Conservation (phyloP, 2,329 filamentous ascomycete species). For the Botrytis tulipae region DNA sequence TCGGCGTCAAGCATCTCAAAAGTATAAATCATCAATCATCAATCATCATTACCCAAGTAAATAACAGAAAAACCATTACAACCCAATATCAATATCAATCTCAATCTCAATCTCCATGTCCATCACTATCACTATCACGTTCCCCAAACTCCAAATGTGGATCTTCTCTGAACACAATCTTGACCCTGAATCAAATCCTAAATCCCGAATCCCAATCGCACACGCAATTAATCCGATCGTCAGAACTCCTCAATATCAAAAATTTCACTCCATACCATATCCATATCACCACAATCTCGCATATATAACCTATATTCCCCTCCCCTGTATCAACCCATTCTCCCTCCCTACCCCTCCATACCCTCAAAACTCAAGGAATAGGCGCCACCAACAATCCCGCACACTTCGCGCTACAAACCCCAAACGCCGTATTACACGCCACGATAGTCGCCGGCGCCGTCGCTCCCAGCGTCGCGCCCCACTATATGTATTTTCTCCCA, state of each 20-base stretch:
- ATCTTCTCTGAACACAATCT: neutral
- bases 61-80: neutral
- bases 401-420: conserved; percentile 8
- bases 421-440: conserved; percentile 13
- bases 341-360: too few relatives aligned
- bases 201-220: neutral
- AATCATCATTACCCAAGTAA: neutral
- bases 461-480: conserved; percentile 7
- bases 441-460: conserved; percentile 5
- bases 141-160: neutral
- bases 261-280: too few relatives aligned
- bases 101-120: too few relatives aligned
- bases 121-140: neutral
- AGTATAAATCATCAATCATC: neutral
- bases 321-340: too few relatives aligned
- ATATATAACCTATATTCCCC: neutral
- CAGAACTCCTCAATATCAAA: neutral
- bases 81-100: too few relatives aligned
- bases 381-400: neutral
- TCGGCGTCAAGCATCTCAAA: too few relatives aligned
- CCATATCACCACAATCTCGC: neutral
- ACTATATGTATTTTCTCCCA: neutral
- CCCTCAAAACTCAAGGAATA: neutral
- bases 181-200: neutral
- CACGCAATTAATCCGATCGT: too few relatives aligned